Evolutionary conservation across 23 red algal species (phyloP).

Genomic region (Pyropia haitanensis): DNA sequence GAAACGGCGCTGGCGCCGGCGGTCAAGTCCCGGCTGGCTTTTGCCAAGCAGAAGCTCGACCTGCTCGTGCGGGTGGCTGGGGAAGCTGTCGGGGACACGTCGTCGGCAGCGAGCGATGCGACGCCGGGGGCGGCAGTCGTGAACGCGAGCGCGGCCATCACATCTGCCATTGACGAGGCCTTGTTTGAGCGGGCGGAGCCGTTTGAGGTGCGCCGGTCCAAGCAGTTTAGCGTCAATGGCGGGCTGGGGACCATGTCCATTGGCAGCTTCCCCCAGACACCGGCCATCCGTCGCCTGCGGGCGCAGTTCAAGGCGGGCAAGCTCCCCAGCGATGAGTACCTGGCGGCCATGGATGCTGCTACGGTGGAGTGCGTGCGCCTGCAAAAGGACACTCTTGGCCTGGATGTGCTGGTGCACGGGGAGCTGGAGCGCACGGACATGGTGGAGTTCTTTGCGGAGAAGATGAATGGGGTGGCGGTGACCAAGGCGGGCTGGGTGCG

Average conservation of each 20-base stretch:
- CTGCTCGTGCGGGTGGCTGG: conserved; percentile 18
- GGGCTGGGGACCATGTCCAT: conserved; percentile 76
- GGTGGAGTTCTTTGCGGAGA: conserved; percentile 91
- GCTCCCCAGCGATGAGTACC: conserved; percentile 50
- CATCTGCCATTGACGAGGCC: conserved; percentile 13
- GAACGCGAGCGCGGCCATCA: conserved; percentile 3
- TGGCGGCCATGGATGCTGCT: conserved; percentile 35
- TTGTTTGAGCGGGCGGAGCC: conserved; percentile 16
- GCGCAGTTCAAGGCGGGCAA: conserved; percentile 44
- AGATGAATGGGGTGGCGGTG: conserved; percentile 70
- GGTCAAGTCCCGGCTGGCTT: conserved; percentile 29
- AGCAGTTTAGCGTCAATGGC: conserved; percentile 42
- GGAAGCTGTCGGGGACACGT: background rate
- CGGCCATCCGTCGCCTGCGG: conserved; percentile 41
- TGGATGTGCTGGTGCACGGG: conserved; percentile 89
- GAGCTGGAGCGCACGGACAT: conserved; percentile 90
- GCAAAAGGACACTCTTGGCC: conserved; percentile 46
- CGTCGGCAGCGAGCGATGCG: background rate
- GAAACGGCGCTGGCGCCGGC: conserved; percentile 40
- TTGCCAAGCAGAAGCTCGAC: conserved; percentile 79
- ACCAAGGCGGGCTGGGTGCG: conserved; percentile 85
- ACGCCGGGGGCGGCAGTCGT: background rate
- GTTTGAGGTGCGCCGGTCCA: conserved; percentile 42
- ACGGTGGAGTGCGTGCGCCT: conserved; percentile 38
- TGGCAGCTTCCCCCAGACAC: conserved; percentile 77